A percentile compares a stretch with the other conserved stretches of the same genome.
Evolutionary conservation across 2,329 filamentous ascomycete genomes (phyloP).

Genomic region (Blastomyces percursus): DNA sequence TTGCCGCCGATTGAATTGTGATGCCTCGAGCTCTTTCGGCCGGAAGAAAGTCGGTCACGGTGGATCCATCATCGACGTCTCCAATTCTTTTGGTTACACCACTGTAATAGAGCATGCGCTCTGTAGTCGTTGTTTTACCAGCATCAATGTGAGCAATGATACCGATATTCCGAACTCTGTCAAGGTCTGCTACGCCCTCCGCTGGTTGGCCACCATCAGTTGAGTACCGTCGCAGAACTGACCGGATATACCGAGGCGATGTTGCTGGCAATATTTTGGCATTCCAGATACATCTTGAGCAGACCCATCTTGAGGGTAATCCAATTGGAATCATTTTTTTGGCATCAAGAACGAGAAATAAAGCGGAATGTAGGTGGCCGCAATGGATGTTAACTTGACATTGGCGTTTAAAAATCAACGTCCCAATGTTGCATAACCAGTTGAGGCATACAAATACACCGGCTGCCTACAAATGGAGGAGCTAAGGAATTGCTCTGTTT

Average conservation of each 20-base stretch:
- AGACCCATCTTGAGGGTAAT: constrained; percentile 10
- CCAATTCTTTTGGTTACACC: constrained; percentile 80
- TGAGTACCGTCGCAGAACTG: constrained; percentile 20
- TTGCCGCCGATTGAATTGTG: constrained; percentile 93
- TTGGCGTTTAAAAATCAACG: not conserved
- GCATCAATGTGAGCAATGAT: constrained; percentile 99
- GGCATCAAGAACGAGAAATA: not conserved
- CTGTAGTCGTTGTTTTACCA: constrained; percentile 95
- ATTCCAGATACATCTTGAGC: constrained; percentile 9
- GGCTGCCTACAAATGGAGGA: not conserved
- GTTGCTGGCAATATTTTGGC: not conserved
- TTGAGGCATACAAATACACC: not conserved
- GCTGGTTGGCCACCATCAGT: constrained; percentile 14
- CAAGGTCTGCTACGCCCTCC: constrained; percentile 28
- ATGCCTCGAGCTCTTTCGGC: constrained; percentile 87
- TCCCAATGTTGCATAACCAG: not conserved
- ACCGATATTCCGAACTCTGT: constrained; percentile 81
- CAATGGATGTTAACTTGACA: not conserved
- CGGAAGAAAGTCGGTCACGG: constrained; percentile 91
- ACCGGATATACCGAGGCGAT: not conserved
- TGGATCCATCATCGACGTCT: constrained; percentile 93
- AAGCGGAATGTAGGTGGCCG: not conserved
- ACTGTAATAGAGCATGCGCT: constrained; percentile 97
- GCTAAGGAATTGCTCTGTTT: not conserved
- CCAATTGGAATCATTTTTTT: constrained; percentile 7